Percentiles rank a stretch among this genome's conserved stretches.
These are phyloP conservation scores for Solanum bulbocastanum DNA, from an alignment of 257 asterid species.

Conservation along the genomic window DNA sequence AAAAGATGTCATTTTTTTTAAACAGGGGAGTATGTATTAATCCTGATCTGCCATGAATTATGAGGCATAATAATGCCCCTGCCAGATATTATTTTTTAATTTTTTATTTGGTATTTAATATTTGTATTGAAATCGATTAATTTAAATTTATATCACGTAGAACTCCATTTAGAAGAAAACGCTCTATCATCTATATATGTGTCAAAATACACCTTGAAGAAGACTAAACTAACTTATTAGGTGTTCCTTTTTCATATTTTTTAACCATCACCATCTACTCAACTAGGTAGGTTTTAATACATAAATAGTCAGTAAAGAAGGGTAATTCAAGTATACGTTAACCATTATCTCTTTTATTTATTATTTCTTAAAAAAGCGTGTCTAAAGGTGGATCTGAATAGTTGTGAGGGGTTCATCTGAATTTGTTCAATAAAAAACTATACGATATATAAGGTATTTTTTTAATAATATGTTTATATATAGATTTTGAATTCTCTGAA, in stretches of 20 bases:
- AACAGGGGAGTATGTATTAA: neutral
- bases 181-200: too few relatives aligned
- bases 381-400: too few relatives aligned
- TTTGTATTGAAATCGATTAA: accelerated
- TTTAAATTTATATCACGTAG: too few relatives aligned
- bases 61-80: neutral
- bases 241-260: accelerated
- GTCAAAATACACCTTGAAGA: too few relatives aligned
- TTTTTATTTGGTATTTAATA: accelerated
- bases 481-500: accelerated
- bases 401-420: neutral
- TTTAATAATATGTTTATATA: too few relatives aligned
- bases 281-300: neutral
- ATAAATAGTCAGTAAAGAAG: too few relatives aligned
- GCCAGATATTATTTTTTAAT: too few relatives aligned
- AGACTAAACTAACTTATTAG: neutral
- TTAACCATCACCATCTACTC: neutral
- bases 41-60: neutral
- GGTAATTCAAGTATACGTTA: too few relatives aligned
- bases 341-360: neutral
- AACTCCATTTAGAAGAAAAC: too few relatives aligned
- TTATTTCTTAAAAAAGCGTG: neutral
- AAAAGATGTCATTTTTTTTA: too few relatives aligned
- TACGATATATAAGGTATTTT: too few relatives aligned
- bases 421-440: accelerated